A percentile compares a stretch with the other conserved stretches of the same genome.
phyloP scores from a whole-genome alignment of 1,284 basidiomycete species.

The Papiliotrema laurentii region DNA sequence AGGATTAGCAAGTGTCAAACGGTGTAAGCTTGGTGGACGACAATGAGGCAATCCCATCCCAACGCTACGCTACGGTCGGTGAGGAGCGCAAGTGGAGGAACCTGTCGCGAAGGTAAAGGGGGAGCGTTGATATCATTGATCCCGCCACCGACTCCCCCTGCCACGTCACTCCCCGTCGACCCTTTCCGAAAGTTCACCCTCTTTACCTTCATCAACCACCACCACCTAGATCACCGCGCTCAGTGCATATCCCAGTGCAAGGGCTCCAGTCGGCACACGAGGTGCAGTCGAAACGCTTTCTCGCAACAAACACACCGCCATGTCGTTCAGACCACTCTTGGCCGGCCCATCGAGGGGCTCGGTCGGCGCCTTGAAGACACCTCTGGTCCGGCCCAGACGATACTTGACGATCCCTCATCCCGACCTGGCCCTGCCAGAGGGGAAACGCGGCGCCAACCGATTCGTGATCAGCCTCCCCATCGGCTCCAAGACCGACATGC shows the following conservation, averaged over 20 bases:
- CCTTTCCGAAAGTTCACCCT: not conserved
- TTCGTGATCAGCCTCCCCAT: not conserved
- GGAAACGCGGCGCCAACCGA: not conserved
- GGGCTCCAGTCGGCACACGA: no score
- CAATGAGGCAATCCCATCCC: not conserved
- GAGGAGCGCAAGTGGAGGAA: not conserved
- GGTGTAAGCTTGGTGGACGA: not conserved
- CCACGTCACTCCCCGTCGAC: not conserved
- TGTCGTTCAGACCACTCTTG: not conserved
- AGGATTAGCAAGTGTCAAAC: not conserved
- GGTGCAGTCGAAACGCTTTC: not conserved
- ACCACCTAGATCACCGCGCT: not conserved
- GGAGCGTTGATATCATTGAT: not conserved
- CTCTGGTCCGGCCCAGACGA: not conserved
- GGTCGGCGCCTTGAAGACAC: no score
- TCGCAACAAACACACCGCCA: not conserved
- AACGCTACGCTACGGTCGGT: not conserved
- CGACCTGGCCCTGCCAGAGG: not conserved
- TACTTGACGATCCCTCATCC: constrained; percentile 6
- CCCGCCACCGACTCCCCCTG: no score
- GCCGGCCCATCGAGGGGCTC: constrained; percentile 3
- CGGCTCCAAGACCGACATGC: not conserved
- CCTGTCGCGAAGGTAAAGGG: not conserved
- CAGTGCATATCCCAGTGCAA: not conserved
- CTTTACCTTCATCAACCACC: not conserved